Conservation (phyloP, 106 monocot genomes). For the Dendrobium nobile region DNA sequence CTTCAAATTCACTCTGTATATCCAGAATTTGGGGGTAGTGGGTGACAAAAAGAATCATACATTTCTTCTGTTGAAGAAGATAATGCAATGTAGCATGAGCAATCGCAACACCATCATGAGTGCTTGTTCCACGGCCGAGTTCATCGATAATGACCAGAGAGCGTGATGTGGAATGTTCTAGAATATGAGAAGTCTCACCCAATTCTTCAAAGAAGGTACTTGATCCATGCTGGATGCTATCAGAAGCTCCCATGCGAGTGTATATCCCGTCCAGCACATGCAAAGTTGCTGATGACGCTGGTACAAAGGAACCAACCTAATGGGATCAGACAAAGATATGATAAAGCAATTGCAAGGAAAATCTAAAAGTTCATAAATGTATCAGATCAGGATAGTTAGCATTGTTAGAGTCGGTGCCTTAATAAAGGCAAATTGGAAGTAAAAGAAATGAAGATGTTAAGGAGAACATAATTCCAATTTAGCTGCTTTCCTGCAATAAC, state of each 20-base stretch:
- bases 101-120: conserved; percentile 96
- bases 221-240: conserved; percentile 77
- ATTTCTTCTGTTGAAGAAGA: conserved; percentile 67
- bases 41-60: conserved; percentile 85
- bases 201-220: conserved; percentile 96
- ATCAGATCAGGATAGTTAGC: neutral
- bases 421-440: no score
- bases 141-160: conserved; percentile 97
- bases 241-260: conserved; percentile 93
- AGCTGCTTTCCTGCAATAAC: no score
- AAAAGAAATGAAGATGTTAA: no score
- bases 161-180: conserved; percentile 52
- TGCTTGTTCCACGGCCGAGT: conserved; percentile 94
- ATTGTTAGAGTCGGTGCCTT: neutral
- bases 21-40: conserved; percentile 86
- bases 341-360: conserved; percentile 7
- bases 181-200: conserved; percentile 69
- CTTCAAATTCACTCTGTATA: conserved; percentile 55
- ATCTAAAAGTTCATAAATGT: neutral
- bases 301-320: conserved; percentile 98
- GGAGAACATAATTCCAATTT: no score
- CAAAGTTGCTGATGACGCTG: conserved; percentile 77
- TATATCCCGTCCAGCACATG: conserved; percentile 79
- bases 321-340: conserved; percentile 32
- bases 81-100: conserved; percentile 80